These are phyloP conservation scores for Globisporangium nagaii DNA, from an alignment of 352 stramenopile species.

Conservation along the genomic window DNA sequence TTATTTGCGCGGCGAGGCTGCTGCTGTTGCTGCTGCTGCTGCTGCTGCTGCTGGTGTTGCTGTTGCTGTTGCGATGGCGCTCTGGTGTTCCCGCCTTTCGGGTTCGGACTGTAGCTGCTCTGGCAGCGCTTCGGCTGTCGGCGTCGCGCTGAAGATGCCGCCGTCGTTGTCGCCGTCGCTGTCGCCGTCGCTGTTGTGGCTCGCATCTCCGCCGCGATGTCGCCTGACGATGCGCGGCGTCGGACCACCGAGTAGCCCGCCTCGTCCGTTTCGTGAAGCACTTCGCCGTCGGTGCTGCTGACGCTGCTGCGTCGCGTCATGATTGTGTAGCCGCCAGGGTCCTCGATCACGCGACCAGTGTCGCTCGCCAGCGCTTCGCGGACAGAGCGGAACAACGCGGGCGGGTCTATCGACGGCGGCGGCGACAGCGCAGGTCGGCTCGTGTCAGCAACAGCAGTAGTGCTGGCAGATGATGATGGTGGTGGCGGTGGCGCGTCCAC, in stretches of 20 bases:
- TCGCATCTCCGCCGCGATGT: constrained; percentile 2
- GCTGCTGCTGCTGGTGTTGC: neutral
- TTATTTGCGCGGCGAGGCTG: neutral
- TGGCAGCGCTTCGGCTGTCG: constrained; percentile 6
- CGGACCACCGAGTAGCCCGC: constrained; percentile 56
- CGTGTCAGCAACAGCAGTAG: neutral
- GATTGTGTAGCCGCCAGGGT: constrained; percentile 25
- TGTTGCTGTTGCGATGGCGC: neutral
- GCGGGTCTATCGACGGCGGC: neutral
- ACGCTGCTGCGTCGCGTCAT: constrained; percentile 23
- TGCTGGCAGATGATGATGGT: neutral
- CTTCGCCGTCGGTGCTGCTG: constrained; percentile 6
- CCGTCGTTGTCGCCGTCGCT: neutral
- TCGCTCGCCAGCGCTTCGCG: constrained; percentile 39
- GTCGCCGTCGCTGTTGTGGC: neutral
- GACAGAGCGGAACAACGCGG: constrained; percentile 32
- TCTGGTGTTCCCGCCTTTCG: neutral
- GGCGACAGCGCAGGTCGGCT: neutral
- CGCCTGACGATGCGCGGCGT: constrained; percentile 13
- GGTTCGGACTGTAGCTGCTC: neutral
- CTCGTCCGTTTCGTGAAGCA: constrained; percentile 22
- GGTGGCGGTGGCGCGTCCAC: neutral
- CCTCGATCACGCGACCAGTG: constrained; percentile 13
- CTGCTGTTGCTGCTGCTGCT: constrained; percentile 3
- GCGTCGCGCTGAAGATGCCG: neutral